Evolutionary conservation across 176 grass and related monocot species (phyloP), one percentile per base, ranked within the genome.

Genomic region (Hordeum marinum): DNA sequence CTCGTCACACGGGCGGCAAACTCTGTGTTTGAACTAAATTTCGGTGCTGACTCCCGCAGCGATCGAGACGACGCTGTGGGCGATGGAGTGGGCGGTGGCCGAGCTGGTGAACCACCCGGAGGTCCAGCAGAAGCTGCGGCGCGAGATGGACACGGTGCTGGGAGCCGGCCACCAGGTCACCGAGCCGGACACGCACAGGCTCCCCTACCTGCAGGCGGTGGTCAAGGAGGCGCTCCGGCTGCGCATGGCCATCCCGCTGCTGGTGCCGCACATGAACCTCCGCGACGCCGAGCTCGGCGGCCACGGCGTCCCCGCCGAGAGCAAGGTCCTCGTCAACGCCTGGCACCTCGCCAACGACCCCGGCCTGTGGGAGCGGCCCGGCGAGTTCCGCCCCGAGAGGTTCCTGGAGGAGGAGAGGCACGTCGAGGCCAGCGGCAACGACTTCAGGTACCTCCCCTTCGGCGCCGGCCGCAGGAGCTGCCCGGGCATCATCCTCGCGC

Each of bases 221-320:
- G 39, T 98, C 82, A 98, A 95, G 89, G 92, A 98, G 91, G 93
- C 95, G 7, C 89, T 95, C 54, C 91, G 91, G 11, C 77, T 98
- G 29, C 93, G 88, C 91, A 91, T 89, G 21, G 90, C 95, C 3
- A 98, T 98, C 86, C 95, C 95, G 58, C 93, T 98, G 6, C 92
- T 98, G 35, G 92, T 98, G 29, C 93, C 95, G 31, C 95, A 98
- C 91, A 98, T 98, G 95, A 95, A 98, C 89, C 93, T 98, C 66
- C 78, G 88, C 80, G 91, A 92, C 68, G 95, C 91, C 20, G 91
- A 87, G 82, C 95, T 98, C 21, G 59, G 78, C 50, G 91, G 93
- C 1, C 91, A 80, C 79, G 81, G 90, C 75, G 88, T 95, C 63
- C 87, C 93, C 42, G 88, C 80, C 8, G 95, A 90, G 15, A 93